Conservation (phyloP, 2,329 filamentous ascomycete species). For the Penicillium sp. region DNA sequence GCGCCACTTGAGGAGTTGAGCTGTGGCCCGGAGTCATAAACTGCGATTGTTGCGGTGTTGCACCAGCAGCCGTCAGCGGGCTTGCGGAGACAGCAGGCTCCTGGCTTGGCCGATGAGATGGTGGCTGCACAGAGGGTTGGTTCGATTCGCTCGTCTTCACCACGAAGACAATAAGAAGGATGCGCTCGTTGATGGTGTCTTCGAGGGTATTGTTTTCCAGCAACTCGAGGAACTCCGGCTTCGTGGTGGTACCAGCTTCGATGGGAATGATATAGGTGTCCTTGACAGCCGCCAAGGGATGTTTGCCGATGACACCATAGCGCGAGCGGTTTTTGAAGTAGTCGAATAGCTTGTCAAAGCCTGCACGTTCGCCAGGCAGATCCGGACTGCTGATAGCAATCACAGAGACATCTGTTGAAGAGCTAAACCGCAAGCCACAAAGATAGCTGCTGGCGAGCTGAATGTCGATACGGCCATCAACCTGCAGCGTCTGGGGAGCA, state of each 20-base stretch:
- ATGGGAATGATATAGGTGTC: conserved; percentile 92
- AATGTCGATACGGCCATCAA: conserved; percentile 72
- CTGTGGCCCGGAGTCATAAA: conserved; percentile 26
- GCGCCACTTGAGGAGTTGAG: conserved; percentile 22
- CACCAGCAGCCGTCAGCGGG: conserved; percentile 32
- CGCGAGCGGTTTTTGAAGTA: conserved; percentile 82
- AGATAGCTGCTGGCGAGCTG: conserved; percentile 88
- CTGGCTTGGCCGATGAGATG: conserved; percentile 42
- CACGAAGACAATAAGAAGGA: conserved; percentile 83
- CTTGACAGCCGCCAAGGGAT: conserved; percentile 71
- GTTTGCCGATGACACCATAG: conserved; percentile 85
- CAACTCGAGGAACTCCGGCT: conserved; percentile 86
- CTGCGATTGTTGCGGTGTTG: conserved; percentile 32
- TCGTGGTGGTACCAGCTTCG: conserved; percentile 64
- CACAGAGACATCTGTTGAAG: conserved; percentile 80
- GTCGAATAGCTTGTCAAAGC: conserved; percentile 76
- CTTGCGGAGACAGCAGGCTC: conserved; percentile 37
- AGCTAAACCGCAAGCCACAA: conserved; percentile 79
- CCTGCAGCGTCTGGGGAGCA: conserved; percentile 65
- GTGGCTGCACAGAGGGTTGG: conserved; percentile 42
- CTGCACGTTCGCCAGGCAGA: conserved; percentile 56
- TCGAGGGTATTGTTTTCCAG: conserved; percentile 83
- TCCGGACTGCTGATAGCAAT: conserved; percentile 68
- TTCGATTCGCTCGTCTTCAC: conserved; percentile 63
- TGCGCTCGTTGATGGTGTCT: conserved; percentile 67